phyloP scores from a whole-genome alignment of 768 basidiomycete genomes.

The Coprinopsis strossmayeri region DNA sequence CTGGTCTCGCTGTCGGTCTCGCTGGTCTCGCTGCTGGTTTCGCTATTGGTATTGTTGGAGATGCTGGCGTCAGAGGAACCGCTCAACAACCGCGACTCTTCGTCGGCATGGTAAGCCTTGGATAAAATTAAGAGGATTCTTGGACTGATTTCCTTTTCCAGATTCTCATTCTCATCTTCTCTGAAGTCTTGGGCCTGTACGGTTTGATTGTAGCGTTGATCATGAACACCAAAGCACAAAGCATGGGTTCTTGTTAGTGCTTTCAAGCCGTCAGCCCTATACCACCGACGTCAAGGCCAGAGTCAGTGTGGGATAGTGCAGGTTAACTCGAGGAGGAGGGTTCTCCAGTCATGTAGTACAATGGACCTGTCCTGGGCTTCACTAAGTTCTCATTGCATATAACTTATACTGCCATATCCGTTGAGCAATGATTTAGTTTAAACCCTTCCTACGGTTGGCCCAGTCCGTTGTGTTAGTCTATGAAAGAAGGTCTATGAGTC shows the following conservation, averaged over 20 bases:
- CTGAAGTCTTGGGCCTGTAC: conserved; percentile 90
- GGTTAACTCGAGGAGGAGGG: not conserved
- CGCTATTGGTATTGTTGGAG: conserved; percentile 97
- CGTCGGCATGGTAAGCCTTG: conserved; percentile 76
- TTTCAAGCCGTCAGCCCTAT: not conserved
- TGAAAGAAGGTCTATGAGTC: no score
- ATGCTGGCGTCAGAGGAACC: conserved; percentile 96
- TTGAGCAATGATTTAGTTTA: no score
- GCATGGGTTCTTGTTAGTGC: conserved; percentile 21
- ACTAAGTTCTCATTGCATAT: no score
- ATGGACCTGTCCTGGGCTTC: not conserved
- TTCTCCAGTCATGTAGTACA: not conserved
- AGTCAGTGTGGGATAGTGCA: no score
- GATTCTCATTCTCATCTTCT: conserved; percentile 98
- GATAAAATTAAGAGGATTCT: not conserved
- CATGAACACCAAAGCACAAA: conserved; percentile 74
- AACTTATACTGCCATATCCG: not conserved
- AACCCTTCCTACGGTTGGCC: no score
- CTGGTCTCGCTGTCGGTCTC: conserved; percentile 86
- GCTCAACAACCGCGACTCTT: conserved; percentile 93
- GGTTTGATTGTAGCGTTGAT: conserved; percentile 94
- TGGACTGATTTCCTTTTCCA: conserved; percentile 17
- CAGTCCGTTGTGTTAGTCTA: no score
- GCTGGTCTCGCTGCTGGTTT: conserved; percentile 97
- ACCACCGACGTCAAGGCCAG: not conserved